Evolutionary conservation across 148 eudicot genomes (phyloP).

Genomic region (Selenicereus undatus): DNA sequence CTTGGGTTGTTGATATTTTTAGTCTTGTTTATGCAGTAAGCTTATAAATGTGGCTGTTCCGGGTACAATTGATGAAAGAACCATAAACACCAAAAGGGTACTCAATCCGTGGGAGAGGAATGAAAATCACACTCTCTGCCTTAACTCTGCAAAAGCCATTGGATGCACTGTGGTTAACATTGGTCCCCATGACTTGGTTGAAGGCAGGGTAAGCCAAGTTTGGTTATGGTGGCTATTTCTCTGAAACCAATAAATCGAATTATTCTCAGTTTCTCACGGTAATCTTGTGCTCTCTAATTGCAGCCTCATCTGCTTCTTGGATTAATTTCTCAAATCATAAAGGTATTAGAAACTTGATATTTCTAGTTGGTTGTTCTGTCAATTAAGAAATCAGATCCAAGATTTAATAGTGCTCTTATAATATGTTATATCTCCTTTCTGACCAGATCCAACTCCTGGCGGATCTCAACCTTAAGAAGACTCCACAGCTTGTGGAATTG

Average conservation of each 20-base stretch:
- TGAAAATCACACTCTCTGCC: constrained; percentile 95
- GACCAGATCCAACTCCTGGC: constrained; percentile 85
- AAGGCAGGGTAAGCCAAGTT: constrained; percentile 81
- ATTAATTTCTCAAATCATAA: constrained; percentile 87
- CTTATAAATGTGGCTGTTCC: constrained; percentile 96
- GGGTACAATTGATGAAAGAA: constrained; percentile 84
- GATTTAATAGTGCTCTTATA: neutral
- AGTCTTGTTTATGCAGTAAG: constrained; percentile 58
- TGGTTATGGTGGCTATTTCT: constrained; percentile 5
- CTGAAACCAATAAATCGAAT: neutral
- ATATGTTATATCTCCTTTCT: constrained; percentile 8
- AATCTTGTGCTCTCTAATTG: constrained; percentile 21
- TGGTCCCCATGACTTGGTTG: constrained; percentile 93
- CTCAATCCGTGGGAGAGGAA: constrained; percentile 98
- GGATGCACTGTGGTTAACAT: constrained; percentile 98
- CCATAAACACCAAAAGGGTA: constrained; percentile 80
- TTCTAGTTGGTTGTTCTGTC: neutral
- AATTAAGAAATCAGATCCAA: neutral
- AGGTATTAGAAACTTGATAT: constrained; percentile 39
- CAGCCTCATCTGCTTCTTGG: constrained; percentile 95
- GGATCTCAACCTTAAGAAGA: constrained; percentile 89
- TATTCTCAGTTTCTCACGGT: neutral
- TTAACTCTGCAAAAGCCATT: constrained; percentile 97
- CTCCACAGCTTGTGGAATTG: constrained; percentile 88
- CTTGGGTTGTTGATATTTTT: constrained; percentile 15